Evolutionary conservation across 345 rosid genomes (phyloP), one percentile per base, ranked within the genome.

Genomic region (Rhodamnia argentea): DNA sequence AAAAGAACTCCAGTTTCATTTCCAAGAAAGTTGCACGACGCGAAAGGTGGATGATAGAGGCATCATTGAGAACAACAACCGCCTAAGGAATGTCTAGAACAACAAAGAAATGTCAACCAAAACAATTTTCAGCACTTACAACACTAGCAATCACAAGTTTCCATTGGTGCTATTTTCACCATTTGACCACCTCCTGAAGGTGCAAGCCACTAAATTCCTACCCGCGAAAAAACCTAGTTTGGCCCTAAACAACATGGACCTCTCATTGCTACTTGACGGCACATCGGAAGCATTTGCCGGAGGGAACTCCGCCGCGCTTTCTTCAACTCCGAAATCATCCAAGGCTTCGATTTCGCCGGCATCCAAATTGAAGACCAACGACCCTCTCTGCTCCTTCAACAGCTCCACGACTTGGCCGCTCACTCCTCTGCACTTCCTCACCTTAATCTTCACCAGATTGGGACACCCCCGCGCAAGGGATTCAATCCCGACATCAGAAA

Each of bases 401-500:
- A 96, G 93, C 82, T 90, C 93, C n/a, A 88, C 91, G 13, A 87
- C 91, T 44, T 92, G 94, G 85, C 85, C 82, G 20, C 92, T 94
- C 84, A 96, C 98, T 85, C 92, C 91, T 85, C 83, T 90, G 87
- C 99, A 96, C 86, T 95, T 95, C 93, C 91, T 95, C 51, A 96
- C 95, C 91, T 96, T 96, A 56, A 96, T 85, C 90, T 94, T 96
- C 53, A 93, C 90, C 92, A 96, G 89, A 89, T 85, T 94, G 11
- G 99, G 98, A 85, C 98, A 96, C 1, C 99, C 99, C 87, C 78
- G 88, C 52, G 93, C 94, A 7, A 96, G 90, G 10, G 96, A 94
- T 92, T 90, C 90, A 86, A 96, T 93, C 54, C 95, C 95, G 0
- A 84, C 57, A 86, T 95, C 94, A 3, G 99, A 91, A 85, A 96